A percentile compares a stretch with the other conserved stretches of the same genome.
These are phyloP conservation scores for Anthracocystis panici-leucophaei DNA, from an alignment of 1,284 basidiomycete genomes.

Conservation along the genomic window DNA sequence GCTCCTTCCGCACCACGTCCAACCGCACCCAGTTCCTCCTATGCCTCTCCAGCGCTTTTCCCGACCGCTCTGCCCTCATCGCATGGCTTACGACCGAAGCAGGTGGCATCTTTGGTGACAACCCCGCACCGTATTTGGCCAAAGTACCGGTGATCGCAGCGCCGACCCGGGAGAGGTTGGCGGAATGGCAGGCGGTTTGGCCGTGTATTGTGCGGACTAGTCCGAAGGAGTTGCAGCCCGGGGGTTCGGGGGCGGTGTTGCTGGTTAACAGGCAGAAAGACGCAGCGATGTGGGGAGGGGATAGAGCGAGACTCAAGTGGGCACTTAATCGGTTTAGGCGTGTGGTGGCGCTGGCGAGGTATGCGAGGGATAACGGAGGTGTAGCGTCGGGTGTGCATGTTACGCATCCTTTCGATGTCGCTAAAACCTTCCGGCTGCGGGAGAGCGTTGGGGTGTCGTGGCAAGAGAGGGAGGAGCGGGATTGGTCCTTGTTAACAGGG, in stretches of 20 bases:
- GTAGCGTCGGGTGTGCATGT: slow-evolving; percentile 48
- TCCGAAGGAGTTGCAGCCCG: slow-evolving; percentile 33
- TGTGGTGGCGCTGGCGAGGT: slow-evolving; percentile 41
- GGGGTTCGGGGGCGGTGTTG: slow-evolving; percentile 15
- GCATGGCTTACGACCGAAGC: slow-evolving; percentile 18
- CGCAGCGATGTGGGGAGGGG: slow-evolving; percentile 29
- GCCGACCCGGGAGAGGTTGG: slow-evolving; percentile 77
- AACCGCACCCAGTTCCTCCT: slow-evolving; percentile 42
- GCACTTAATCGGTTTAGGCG: slow-evolving; percentile 35
- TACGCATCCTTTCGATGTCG: slow-evolving; percentile 38
- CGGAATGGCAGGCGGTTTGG: slow-evolving; percentile 70
- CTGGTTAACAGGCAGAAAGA: slow-evolving; percentile 57
- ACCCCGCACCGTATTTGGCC: slow-evolving; percentile 70
- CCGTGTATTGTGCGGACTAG: slow-evolving; percentile 59
- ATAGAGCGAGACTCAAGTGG: slow-evolving; percentile 26
- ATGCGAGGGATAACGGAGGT: slow-evolving; percentile 12
- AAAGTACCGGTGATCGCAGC: slow-evolving; percentile 80
- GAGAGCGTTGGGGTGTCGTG: background rate
- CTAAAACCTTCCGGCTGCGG: background rate
- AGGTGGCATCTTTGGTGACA: slow-evolving; percentile 16
- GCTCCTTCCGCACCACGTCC: slow-evolving; percentile 50
- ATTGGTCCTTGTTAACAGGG: slow-evolving; percentile 31
- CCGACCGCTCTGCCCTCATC: slow-evolving; percentile 20
- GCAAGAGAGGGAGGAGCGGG: slow-evolving; percentile 20
- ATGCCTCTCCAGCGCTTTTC: slow-evolving; percentile 33